A percentile compares a stretch with the other conserved stretches of the same genome.
Conservation (phyloP, 176 grass and related monocot species). For the Canna indica region DNA sequence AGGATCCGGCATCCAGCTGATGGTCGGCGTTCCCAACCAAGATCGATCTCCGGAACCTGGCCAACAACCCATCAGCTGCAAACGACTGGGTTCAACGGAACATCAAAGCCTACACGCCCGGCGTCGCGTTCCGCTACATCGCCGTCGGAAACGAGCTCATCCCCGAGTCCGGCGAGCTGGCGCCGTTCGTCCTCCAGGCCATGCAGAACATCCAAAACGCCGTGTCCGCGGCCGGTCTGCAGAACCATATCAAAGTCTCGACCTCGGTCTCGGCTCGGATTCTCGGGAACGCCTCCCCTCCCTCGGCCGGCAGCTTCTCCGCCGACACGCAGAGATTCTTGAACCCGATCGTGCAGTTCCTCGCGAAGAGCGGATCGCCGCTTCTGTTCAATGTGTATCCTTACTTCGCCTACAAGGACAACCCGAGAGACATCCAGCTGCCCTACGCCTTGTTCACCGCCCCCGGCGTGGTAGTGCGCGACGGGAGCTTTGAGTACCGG, state of each 20-base stretch:
- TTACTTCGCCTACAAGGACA: not conserved
- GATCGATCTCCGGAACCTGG: not conserved
- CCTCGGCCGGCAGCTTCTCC: not conserved
- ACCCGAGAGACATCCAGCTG: not conserved
- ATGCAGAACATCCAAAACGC: constrained; percentile 9
- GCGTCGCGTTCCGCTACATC: not conserved
- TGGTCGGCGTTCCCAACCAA: not conserved
- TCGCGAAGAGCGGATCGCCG: not conserved
- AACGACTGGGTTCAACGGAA: not conserved
- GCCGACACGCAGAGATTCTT: not conserved
- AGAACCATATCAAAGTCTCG: constrained; percentile 5
- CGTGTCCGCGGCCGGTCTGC: not conserved
- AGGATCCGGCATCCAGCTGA: not conserved
- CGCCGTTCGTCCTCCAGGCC: constrained; percentile 5
- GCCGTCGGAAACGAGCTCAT: constrained; percentile 7
- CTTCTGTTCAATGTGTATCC: constrained; percentile 10
- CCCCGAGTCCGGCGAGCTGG: not conserved
- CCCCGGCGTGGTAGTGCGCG: not conserved
- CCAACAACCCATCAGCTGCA: not conserved
- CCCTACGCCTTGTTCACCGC: not conserved
- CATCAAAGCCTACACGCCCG: not conserved
- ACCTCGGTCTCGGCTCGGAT: not conserved
- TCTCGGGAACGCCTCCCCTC: not conserved
- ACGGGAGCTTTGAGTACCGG: not conserved
- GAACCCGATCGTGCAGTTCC: constrained; percentile 8